These are phyloP conservation scores for Triticum dicoccoides DNA, from an alignment of 176 grass and related monocot species.

Conservation along the genomic window DNA sequence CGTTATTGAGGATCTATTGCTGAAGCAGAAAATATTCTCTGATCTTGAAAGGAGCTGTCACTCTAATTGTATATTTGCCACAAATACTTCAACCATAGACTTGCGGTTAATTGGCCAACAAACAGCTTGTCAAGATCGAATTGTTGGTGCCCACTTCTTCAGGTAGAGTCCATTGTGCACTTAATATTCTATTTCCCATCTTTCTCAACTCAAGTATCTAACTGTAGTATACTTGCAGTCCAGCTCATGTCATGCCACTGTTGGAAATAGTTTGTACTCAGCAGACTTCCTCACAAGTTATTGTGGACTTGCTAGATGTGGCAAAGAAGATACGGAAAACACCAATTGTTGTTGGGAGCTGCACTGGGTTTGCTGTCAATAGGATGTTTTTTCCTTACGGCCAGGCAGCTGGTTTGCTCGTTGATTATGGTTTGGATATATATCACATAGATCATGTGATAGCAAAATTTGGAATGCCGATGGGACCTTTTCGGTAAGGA, in stretches of 20 bases:
- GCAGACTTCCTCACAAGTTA: constrained; percentile 64
- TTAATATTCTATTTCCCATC: constrained; percentile 4
- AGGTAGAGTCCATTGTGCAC: constrained; percentile 48
- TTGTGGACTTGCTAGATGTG: constrained; percentile 71
- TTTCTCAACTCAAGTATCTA: constrained; percentile 18
- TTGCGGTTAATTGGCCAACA: constrained; percentile 77
- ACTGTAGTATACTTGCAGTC: constrained; percentile 49
- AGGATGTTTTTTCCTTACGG: constrained; percentile 83
- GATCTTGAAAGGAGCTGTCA: constrained; percentile 78
- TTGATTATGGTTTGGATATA: constrained; percentile 76
- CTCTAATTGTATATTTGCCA: constrained; percentile 66
- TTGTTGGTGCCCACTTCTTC: constrained; percentile 84
- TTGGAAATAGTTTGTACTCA: constrained; percentile 82
- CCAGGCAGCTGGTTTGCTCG: constrained; percentile 60
- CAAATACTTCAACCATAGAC: constrained; percentile 89
- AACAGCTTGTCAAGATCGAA: constrained; percentile 62
- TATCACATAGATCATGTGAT: constrained; percentile 64
- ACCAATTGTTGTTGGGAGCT: constrained; percentile 78
- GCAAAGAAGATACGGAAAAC: constrained; percentile 78
- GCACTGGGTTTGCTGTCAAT: constrained; percentile 78
- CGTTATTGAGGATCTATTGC: constrained; percentile 56
- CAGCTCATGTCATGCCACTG: constrained; percentile 80
- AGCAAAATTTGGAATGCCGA: constrained; percentile 86
- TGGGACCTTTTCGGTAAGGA: constrained; percentile 85
- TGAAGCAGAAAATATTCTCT: constrained; percentile 85